phyloP scores from a whole-genome alignment of 208 protist species.

The Leishmania gerbilli region DNA sequence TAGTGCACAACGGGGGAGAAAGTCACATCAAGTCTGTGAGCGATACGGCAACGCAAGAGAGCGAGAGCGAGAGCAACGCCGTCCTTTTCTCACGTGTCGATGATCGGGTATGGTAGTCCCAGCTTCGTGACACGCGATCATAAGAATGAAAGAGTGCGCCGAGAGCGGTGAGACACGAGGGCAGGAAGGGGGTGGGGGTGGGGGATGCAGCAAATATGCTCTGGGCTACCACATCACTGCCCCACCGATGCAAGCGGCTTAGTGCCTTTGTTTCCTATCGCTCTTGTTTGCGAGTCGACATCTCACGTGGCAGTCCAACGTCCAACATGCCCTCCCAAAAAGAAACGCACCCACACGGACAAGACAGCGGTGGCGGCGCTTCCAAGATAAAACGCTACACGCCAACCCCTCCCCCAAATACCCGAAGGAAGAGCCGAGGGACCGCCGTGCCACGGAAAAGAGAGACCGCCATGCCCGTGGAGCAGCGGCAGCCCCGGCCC shows the following conservation, averaged over 20 bases:
- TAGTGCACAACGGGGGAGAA: not conserved
- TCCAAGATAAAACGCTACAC: too few relatives aligned
- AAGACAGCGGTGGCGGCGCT: too few relatives aligned
- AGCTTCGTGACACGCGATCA: not conserved
- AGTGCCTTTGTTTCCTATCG: not conserved
- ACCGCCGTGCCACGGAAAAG: not conserved
- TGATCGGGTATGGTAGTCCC: not conserved
- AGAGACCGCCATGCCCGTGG: not conserved
- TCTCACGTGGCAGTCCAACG: not conserved
- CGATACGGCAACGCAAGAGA: not conserved
- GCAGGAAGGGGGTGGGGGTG: not conserved
- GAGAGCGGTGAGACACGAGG: not conserved
- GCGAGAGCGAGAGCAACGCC: not conserved
- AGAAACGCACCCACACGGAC: not conserved
- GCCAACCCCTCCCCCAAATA: not conserved
- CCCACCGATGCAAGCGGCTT: not conserved
- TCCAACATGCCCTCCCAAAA: not conserved
- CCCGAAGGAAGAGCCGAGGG: not conserved
- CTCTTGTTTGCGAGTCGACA: not conserved
- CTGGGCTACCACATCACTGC: not conserved
- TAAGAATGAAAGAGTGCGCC: not conserved
- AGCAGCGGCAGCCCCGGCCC: not conserved
- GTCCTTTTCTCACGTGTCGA: not conserved
- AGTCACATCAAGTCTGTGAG: too few relatives aligned
- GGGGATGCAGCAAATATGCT: not conserved